phyloP scores from a whole-genome alignment of 2,329 filamentous ascomycete genomes.

The Ceratocystis harringtonii region DNA sequence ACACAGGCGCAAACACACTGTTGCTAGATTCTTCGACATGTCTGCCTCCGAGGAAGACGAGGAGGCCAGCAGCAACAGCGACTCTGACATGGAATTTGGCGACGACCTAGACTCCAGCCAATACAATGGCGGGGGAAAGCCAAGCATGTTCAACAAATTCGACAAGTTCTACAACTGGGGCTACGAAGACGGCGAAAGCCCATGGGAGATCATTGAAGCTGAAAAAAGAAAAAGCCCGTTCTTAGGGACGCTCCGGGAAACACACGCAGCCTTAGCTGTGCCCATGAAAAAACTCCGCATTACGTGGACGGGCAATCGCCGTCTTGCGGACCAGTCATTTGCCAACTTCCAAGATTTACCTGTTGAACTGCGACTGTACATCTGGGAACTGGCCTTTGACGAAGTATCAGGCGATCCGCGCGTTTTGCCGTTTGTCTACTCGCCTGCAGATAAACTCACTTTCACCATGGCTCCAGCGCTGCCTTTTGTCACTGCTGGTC shows the following conservation, averaged over 20 bases:
- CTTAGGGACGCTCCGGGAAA: background rate
- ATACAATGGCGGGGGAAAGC: background rate
- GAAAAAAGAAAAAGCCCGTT: background rate
- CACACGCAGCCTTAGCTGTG: background rate
- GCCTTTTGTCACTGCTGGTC: background rate
- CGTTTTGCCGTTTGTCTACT: background rate
- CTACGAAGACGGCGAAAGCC: background rate
- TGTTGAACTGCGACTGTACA: constrained; percentile 2
- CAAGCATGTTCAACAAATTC: background rate
- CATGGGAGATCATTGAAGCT: background rate
- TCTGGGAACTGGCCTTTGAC: constrained; percentile 14
- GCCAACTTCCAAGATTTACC: constrained; percentile 6
- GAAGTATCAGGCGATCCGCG: background rate
- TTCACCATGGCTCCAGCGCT: background rate
- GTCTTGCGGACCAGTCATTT: background rate
- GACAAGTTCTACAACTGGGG: background rate
- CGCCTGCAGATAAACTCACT: background rate
- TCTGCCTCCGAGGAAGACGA: constrained; percentile 9
- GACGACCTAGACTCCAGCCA: background rate
- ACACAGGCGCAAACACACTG: background rate
- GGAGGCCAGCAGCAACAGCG: background rate
- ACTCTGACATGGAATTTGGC: background rate
- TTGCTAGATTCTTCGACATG: constrained; percentile 5
- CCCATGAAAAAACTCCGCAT: background rate
- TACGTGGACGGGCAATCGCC: constrained; percentile 9